Base-by-base conservation (phyloP, 2,329 filamentous ascomycete genomes). In the Chrysoporthe cubensis region DNA sequence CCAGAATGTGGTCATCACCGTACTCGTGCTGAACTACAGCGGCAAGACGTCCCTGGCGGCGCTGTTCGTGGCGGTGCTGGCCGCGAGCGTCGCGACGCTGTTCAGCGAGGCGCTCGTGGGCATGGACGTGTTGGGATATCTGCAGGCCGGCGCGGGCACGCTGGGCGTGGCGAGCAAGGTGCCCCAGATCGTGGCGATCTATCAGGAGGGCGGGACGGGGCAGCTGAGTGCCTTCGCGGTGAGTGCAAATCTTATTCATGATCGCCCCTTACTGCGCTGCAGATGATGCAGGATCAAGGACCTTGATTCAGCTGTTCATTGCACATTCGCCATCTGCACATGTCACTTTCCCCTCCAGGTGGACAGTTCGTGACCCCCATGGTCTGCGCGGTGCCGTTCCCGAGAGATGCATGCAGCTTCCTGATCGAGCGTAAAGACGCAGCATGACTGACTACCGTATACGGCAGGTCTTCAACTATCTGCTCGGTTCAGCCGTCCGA, bases 151-250 rank as follows among this genome's bases (percentile, higher is more conserved):
- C 62, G 94, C 94, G 0, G 95, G 94, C 50, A 84, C 91, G 21
- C 78, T 99, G 73, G 90, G 93, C 62, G 89, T 98, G 48, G 92
- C 92, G 16, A 96, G 92, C 83, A 99, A 99, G 85, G 79, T 97
- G 66, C 96, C 96, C 57, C 96, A 99, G 84, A 98, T 99, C 75
- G 79, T 89, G 67, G 91, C 94, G 18, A 93, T 98, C 75, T 95
- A 89, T 83, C 85, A 87, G 74, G 84, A 97, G 80, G 94, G 94
- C 58, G 90, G 92, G 50, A 99, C 96, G 5, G 96, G 96, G 34
- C 96, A 99, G 84, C 85, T 99, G 78, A 97, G 94, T 77, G 95
- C 96, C 63, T 98, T 98, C 79, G 93, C 96, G 68, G 96, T 97
- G 86, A 81, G 91, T 86, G 9, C 21, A 32, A 13, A 13, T 50